Evolutionary conservation across 1,139 yeast species (phyloP), one percentile per base, ranked within the genome.

Genomic region (Pneumocystis carinii): DNA sequence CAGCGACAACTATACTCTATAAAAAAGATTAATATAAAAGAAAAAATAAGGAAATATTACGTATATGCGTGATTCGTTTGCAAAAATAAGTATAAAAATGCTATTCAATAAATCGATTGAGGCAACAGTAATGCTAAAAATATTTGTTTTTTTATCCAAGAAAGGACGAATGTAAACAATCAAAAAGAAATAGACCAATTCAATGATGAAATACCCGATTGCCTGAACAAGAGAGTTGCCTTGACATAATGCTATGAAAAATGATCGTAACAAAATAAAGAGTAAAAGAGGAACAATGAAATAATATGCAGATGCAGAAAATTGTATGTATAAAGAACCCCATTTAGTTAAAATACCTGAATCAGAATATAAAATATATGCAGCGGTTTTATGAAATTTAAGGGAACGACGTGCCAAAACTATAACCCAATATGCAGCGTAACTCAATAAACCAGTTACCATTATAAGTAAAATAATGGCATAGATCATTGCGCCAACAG

Each of bases 141-240:
- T 85, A 72, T 94, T 92, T 35, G 97, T 90, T 75, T 95, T 82
- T 75, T 86, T 90, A 76, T 92, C 97, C 92, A 94, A 84, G 73
- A 82, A 92, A 4, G 98, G 98, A 74, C 92, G 83, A 66, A 81
- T 77, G 79, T 82, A 80, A 71, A 90, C 84, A 42, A 90, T 71
- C 0, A 78, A 77, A 39, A 80, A 79, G 68, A 87, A 81, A 74
- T 85, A 89, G 27, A 80, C 69, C 66, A 90, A 76, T 73, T 92
- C 98, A 67, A 88, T 78, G 17, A 78, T 82, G 71, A 90, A 87
- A 10, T 90, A 80, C 62, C 88, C 79, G 66, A 88, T 80, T 0
- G 96, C 86, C 72, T 88, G 96, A 10, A 81, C 85, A 70, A 84
- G 86, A 66, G 97, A 97, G 55, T 83, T 79, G 12, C 75, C 70